Conservation (phyloP, 768 basidiomycete genomes). For the Tremella fuciformis region DNA sequence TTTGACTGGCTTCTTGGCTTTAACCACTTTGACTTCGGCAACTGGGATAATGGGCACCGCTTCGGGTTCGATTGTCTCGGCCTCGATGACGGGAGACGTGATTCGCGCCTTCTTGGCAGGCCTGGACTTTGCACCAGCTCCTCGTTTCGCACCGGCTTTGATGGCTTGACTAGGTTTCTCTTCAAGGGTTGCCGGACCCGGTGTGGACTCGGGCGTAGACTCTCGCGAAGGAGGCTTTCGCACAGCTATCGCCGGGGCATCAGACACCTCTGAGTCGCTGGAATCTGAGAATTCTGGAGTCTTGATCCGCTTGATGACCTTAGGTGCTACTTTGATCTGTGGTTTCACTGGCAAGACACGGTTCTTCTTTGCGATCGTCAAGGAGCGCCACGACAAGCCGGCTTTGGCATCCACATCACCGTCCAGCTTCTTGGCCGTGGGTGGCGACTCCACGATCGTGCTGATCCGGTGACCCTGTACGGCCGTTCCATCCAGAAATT, state of each 20-base stretch:
- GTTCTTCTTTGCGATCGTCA: constrained; percentile 44
- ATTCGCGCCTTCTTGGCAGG: constrained; percentile 36
- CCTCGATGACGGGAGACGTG: constrained; percentile 6
- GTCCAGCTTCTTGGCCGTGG: constrained; percentile 45
- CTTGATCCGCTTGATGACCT: constrained; percentile 7
- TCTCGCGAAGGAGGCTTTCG: not conserved
- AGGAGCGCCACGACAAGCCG: constrained; percentile 28
- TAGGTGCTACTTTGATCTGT: not conserved
- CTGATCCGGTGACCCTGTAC: constrained; percentile 40
- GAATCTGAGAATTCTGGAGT: constrained; percentile 8
- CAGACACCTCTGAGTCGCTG: constrained; percentile 24
- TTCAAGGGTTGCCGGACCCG: not conserved
- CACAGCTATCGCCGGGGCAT: constrained; percentile 13
- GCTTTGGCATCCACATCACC: constrained; percentile 1
- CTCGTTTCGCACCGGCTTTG: constrained; percentile 27
- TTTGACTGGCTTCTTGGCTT: constrained; percentile 22
- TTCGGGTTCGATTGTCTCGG: constrained; percentile 10
- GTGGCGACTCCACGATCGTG: constrained; percentile 34
- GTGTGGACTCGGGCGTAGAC: not conserved
- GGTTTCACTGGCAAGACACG: constrained; percentile 6
- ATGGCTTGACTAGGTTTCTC: constrained; percentile 9
- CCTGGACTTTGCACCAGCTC: constrained; percentile 30
- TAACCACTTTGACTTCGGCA: constrained; percentile 15
- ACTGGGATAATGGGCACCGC: not conserved
- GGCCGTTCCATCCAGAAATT: constrained; percentile 57